Conservation (phyloP, 495 filamentous ascomycete genomes). For the Patellaria atrata region DNA sequence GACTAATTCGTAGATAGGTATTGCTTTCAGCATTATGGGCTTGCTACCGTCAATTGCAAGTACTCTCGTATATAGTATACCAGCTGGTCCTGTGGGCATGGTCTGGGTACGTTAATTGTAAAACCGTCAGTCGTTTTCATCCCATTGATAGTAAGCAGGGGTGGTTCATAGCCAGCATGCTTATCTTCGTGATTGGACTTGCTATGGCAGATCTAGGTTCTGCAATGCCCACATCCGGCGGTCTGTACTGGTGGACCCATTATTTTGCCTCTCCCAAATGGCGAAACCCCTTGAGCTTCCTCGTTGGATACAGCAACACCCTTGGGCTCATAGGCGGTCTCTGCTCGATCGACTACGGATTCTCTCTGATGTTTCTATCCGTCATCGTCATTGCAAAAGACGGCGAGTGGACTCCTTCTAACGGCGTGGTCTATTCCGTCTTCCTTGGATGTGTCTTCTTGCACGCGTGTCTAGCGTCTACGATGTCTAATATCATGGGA, state of each 20-base stretch:
- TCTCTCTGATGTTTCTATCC: constrained; percentile 28
- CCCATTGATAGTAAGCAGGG: constrained; percentile 25
- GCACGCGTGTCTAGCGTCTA: constrained; percentile 45
- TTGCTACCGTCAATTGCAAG: constrained; percentile 56
- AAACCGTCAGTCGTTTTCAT: not conserved
- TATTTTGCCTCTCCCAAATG: constrained; percentile 46
- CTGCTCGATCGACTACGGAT: constrained; percentile 31
- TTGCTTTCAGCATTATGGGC: constrained; percentile 62
- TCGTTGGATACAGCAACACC: constrained; percentile 61
- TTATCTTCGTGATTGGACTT: constrained; percentile 52
- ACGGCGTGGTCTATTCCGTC: constrained; percentile 46
- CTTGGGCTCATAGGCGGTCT: constrained; percentile 49
- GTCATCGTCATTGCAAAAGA: constrained; percentile 47
- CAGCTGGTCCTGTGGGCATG: constrained; percentile 54
- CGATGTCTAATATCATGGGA: constrained; percentile 45
- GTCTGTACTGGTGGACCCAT: constrained; percentile 60
- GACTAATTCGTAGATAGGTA: constrained; percentile 22
- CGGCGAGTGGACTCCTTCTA: constrained; percentile 45
- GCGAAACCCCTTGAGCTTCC: constrained; percentile 49
- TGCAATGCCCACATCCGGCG: constrained; percentile 57
- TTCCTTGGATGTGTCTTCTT: constrained; percentile 43
- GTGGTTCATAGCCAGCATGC: constrained; percentile 46
- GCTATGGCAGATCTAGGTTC: constrained; percentile 57
- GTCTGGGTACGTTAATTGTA: constrained; percentile 39
- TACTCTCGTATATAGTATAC: constrained; percentile 49